Percentiles rank a stretch among this genome's conserved stretches.
These are phyloP conservation scores for Mycena sanguinolenta DNA, from an alignment of 768 basidiomycete genomes.

Conservation along the genomic window DNA sequence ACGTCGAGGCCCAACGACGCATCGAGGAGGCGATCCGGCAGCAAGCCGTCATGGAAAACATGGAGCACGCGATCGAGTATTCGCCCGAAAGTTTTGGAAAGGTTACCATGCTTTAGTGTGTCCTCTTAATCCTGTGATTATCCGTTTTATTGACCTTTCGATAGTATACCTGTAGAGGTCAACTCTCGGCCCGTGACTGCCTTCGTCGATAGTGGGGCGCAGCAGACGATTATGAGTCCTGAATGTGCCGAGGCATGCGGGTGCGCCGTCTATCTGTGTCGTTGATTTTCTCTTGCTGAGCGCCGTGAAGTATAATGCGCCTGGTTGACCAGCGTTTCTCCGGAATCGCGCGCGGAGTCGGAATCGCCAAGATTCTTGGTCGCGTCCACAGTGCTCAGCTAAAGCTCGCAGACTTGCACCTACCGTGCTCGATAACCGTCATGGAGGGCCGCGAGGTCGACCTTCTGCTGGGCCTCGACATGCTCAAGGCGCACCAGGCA, in stretches of 20 bases:
- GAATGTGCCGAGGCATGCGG: conserved; percentile 93
- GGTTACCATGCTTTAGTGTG: conserved; percentile 97
- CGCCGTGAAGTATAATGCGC: conserved; percentile 79
- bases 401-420: conserved; percentile 84
- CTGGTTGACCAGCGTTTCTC: conserved; percentile 88
- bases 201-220: conserved; percentile 98
- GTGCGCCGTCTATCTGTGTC: not conserved
- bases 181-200: conserved; percentile 93
- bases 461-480: conserved; percentile 97
- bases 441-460: conserved; percentile 97
- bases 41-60: conserved; percentile 91
- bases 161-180: conserved; percentile 90
- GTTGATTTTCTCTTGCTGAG: conserved; percentile 50
- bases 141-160: no score
- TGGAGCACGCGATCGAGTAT: conserved; percentile 94
- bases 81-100: conserved; percentile 94
- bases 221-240: conserved; percentile 96
- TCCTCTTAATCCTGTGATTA: conserved; percentile 33
- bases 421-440: conserved; percentile 94
- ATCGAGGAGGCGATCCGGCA: conserved; percentile 96
- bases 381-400: conserved; percentile 94
- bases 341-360: conserved; percentile 94
- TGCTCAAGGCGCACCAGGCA: conserved; percentile 98
- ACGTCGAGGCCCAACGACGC: conserved; percentile 90
- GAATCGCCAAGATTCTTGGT: conserved; percentile 94